Conservation (phyloP, 768 basidiomycete species). For the Rhodotorula sphaerocarpa region DNA sequence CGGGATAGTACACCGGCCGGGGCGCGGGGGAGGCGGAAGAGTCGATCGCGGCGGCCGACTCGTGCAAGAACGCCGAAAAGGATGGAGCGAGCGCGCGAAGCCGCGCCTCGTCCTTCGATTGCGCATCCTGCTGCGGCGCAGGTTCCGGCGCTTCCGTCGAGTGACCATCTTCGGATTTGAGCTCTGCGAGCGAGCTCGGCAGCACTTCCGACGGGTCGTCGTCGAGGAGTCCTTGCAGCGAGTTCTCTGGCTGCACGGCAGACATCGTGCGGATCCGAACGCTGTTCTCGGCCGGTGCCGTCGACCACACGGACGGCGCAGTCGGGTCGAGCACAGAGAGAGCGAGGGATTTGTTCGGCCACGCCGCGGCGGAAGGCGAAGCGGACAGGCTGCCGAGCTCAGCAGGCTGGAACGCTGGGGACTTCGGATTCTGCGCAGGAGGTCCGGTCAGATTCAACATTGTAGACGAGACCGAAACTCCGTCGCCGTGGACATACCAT, state of each 20-base stretch:
- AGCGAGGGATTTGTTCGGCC: slow-evolving; percentile 49
- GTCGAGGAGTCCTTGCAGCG: slow-evolving; percentile 64
- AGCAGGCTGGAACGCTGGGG: slow-evolving; percentile 54
- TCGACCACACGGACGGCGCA: slow-evolving; percentile 30
- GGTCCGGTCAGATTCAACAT: no score
- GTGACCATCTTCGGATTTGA: slow-evolving; percentile 73
- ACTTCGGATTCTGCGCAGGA: slow-evolving; percentile 3
- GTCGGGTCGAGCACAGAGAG: slow-evolving; percentile 26
- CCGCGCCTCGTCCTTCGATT: slow-evolving; percentile 24
- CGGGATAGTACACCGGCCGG: not conserved
- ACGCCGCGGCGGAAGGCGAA: slow-evolving; percentile 56
- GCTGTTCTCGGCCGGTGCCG: slow-evolving; percentile 10
- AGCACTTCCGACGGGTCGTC: slow-evolving; percentile 59
- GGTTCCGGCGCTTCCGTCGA: slow-evolving; percentile 21
- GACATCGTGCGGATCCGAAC: slow-evolving; percentile 18
- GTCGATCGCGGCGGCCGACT: slow-evolving; percentile 22
- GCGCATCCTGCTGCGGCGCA: not conserved
- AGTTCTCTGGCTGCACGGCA: slow-evolving; percentile 61
- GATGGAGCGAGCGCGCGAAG: slow-evolving; percentile 27
- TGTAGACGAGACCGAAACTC: no score
- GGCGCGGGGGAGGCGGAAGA: not conserved
- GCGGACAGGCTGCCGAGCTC: slow-evolving; percentile 68
- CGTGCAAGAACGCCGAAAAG: slow-evolving; percentile 33
- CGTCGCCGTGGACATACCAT: slow-evolving; percentile 9
- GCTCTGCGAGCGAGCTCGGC: slow-evolving; percentile 72